Conservation (phyloP, 345 rosid genomes). For the Syzygium aqueum region DNA sequence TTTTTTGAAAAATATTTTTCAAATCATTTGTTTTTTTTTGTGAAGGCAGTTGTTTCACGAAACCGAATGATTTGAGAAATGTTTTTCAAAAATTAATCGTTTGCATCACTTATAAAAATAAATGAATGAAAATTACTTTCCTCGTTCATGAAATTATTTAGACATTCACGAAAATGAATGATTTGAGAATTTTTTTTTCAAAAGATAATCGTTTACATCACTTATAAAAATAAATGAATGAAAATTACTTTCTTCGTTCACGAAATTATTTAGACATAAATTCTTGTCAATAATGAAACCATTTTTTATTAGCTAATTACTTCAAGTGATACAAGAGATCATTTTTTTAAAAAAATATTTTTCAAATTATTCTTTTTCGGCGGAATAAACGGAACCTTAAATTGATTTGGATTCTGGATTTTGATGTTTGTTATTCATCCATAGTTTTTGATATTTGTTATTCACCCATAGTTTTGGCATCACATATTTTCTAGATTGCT, state of each 20-base stretch:
- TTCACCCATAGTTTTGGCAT: background rate
- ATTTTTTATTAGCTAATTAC: background rate
- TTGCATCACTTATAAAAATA: background rate
- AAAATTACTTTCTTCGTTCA: background rate
- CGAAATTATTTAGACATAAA: background rate
- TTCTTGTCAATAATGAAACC: background rate
- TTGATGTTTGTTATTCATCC: background rate
- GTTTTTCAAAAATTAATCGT: background rate
- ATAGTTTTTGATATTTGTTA: background rate
- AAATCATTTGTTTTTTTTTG: background rate
- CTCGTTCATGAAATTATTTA: background rate
- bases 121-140: background rate
- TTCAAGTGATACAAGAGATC: background rate
- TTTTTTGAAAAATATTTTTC: too few relatives aligned
- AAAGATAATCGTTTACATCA: too few relatives aligned
- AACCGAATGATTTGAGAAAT: background rate
- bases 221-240: background rate
- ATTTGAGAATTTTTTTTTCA: background rate
- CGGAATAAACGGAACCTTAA: background rate
- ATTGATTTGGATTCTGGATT: background rate
- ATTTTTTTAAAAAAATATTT: background rate
- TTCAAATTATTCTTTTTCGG: background rate
- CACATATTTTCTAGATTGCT: background rate
- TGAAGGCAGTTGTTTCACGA: background rate
- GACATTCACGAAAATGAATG: background rate